These are phyloP conservation scores for Colletotrichum tropicale DNA, from an alignment of 2,329 filamentous ascomycete species.

Conservation along the genomic window DNA sequence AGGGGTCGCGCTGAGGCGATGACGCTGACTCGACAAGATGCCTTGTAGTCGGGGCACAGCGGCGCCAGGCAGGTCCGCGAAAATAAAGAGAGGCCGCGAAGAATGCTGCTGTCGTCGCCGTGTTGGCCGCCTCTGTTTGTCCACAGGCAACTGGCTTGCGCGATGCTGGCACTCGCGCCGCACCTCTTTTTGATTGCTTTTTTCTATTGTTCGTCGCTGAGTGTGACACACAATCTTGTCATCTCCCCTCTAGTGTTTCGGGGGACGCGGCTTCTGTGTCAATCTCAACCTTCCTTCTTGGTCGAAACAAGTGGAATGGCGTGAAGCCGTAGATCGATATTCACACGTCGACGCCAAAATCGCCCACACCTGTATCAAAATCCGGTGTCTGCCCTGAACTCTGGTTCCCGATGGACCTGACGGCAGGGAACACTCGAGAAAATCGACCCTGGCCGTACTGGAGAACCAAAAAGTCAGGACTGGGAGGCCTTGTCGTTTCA, in stretches of 20 bases:
- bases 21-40: constrained; percentile 2
- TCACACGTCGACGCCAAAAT: constrained; percentile 2
- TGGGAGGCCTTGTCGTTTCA: constrained; percentile 12
- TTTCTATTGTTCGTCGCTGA: background rate
- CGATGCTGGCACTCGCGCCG: background rate
- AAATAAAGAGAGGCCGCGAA: background rate
- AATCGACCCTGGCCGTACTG: background rate
- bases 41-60: background rate
- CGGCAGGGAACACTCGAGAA: background rate
- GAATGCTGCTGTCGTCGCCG: background rate
- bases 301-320: background rate
- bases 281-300: background rate
- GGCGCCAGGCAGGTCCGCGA: background rate
- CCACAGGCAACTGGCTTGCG: background rate
- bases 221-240: background rate
- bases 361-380: constrained; percentile 1
- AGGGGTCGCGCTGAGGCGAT: background rate
- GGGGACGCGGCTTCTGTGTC: background rate
- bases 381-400: background rate
- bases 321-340: background rate
- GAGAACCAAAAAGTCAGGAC: background rate
- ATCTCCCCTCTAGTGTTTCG: background rate
- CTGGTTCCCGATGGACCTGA: background rate
- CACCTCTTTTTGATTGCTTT: constrained; percentile 1
- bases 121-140: background rate